Percentiles rank a stretch among this genome's conserved stretches.
Evolutionary conservation across 2,329 filamentous ascomycete genomes (phyloP).

Genomic region (Hirsutella minnesotensis): DNA sequence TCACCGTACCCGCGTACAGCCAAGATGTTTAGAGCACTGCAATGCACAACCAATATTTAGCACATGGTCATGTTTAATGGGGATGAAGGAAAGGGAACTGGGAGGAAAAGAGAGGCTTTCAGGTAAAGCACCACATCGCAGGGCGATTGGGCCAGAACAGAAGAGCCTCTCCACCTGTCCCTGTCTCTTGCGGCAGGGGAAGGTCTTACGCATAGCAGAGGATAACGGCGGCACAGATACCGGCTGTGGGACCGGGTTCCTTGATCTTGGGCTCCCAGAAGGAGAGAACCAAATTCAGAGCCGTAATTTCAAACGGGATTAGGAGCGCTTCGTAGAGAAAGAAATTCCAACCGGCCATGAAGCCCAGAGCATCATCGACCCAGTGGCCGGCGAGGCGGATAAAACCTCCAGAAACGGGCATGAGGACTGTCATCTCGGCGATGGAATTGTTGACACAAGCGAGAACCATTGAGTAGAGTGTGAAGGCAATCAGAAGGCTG

Average conservation of each 20-base stretch:
- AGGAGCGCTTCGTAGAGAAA: slow-evolving; percentile 31
- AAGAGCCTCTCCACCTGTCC: neutral
- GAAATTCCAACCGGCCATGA: slow-evolving; percentile 34
- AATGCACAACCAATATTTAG: slow-evolving; percentile 16
- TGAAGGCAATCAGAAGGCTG: slow-evolving; percentile 46
- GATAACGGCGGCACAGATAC: slow-evolving; percentile 45
- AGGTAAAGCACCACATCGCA: no score
- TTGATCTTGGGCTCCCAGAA: slow-evolving; percentile 30
- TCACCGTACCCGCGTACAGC: slow-evolving; percentile 57
- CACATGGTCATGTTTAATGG: slow-evolving; percentile 8
- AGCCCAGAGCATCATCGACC: slow-evolving; percentile 54
- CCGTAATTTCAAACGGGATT: slow-evolving; percentile 31
- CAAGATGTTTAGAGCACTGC: slow-evolving; percentile 47
- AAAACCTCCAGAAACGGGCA: slow-evolving; percentile 52
- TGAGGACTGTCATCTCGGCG: slow-evolving; percentile 52
- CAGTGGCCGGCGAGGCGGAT: slow-evolving; percentile 53
- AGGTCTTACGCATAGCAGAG: slow-evolving; percentile 42
- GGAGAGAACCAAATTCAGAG: slow-evolving; percentile 29
- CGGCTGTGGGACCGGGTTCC: slow-evolving; percentile 55
- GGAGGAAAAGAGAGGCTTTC: neutral
- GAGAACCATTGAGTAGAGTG: slow-evolving; percentile 41
- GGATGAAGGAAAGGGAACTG: neutral
- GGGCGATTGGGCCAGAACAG: neutral
- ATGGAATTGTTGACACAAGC: slow-evolving; percentile 53
- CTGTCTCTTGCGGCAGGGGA: slow-evolving; percentile 1